Evolutionary conservation across 176 grass and related monocot species (phyloP), one percentile per base, ranked within the genome.

Genomic region (Hyparrhenia diplandra): DNA sequence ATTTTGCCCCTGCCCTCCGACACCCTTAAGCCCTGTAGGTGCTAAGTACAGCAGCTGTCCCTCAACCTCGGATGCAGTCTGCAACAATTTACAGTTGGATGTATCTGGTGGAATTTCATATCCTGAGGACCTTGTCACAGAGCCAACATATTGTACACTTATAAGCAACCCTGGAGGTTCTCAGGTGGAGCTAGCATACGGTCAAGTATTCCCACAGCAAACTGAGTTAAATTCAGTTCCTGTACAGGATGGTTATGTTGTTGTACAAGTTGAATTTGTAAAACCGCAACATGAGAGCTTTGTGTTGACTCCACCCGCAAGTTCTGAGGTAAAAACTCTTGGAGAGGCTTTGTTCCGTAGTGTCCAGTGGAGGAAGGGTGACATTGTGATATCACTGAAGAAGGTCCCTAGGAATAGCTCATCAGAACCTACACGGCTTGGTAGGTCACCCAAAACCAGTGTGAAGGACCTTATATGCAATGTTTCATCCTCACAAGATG

Each of bases 211-310:
- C 17, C 40, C 41, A 17, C 0, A 46, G 8, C 41, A 47, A 29
- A 29, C 0, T 0, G 1, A 4, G 1, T 0, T 71, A 3, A 13
- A 71, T 47, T 4, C 1, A 14, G 23, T 18, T 12, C 2, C 0
- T 8, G 0, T 71, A 8, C 7, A 4, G 0, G 1, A 10, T 4
- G 69, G 13, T 3, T 47, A 5, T 20, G 13, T 1, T 2, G 25
- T 30, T 14, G 42, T 71, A 0, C 17, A 10, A 29, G 42, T 71
- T 3, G 25, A 47, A 4, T 28, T 16, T 24, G 69, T 71, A 5
- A 1, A 46, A 0, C 7, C 8, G 0, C 5, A 10, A 28, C 13
- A 40, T 16, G 0, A 28, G 43, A 13, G 43, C 13, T 1, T 16
- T 13, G 0, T 27, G 12, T 5, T 69, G 10, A 20, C 1, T 25